These are phyloP conservation scores for Pyrenula aspistea DNA, from an alignment of 495 filamentous ascomycete genomes.

Conservation along the genomic window DNA sequence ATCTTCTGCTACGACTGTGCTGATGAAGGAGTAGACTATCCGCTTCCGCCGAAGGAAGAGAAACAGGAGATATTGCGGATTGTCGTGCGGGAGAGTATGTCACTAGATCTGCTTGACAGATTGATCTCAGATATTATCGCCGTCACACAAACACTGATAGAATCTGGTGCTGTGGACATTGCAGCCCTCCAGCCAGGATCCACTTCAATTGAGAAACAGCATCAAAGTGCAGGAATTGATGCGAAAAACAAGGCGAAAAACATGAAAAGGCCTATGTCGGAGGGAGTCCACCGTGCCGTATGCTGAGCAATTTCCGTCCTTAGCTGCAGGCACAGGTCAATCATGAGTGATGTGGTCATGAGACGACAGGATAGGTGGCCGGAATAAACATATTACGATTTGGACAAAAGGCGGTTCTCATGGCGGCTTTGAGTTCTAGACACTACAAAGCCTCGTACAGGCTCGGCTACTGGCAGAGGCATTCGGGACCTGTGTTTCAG, in stretches of 20 bases:
- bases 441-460: no score
- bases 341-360: not conserved
- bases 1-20: no score
- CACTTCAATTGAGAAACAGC: slow-evolving; percentile 24
- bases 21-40: slow-evolving; percentile 36
- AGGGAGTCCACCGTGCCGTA: slow-evolving; percentile 48
- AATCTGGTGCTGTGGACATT: slow-evolving; percentile 33
- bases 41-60: slow-evolving; percentile 51
- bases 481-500: not conserved
- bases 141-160: slow-evolving; percentile 44
- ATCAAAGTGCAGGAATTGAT: slow-evolving; percentile 18
- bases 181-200: slow-evolving; percentile 21
- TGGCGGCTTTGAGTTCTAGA: no score
- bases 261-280: slow-evolving; percentile 31
- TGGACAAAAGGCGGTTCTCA: no score
- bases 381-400: no score
- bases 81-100: slow-evolving; percentile 59
- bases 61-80: slow-evolving; percentile 58
- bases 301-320: slow-evolving; percentile 23
- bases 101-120: slow-evolving; percentile 52
- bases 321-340: not conserved
- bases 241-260: slow-evolving; percentile 18
- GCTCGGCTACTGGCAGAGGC: not conserved
- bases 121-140: slow-evolving; percentile 42
- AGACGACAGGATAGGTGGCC: not conserved